phyloP scores from a whole-genome alignment of 2,329 filamentous ascomycete species.

The Scleromitrula shiraiana region DNA sequence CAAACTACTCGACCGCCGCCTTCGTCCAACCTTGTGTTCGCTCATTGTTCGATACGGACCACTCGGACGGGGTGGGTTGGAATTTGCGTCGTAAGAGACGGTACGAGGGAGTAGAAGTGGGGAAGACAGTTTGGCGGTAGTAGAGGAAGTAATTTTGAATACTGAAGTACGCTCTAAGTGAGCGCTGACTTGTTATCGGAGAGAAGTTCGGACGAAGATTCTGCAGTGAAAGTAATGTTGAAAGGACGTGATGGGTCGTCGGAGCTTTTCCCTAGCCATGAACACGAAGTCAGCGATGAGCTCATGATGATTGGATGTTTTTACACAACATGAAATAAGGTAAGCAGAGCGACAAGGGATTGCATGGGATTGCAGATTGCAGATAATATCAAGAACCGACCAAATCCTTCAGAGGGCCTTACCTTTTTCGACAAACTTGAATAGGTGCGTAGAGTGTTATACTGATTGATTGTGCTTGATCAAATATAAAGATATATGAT shows the following conservation, averaged over 20 bases:
- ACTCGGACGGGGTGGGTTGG: constrained; percentile 59
- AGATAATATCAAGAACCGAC: neutral
- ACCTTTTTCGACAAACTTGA: no score
- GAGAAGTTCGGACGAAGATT: neutral
- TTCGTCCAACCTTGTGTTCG: constrained; percentile 60
- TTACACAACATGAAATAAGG: neutral
- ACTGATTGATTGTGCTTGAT: neutral
- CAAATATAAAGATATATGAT: neutral
- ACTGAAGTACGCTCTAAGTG: constrained; percentile 19
- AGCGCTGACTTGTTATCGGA: constrained; percentile 16
- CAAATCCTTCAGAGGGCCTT: no score
- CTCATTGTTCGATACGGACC: constrained; percentile 42
- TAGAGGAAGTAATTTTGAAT: constrained; percentile 34
- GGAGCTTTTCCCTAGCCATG: neutral
- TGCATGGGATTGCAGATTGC: neutral
- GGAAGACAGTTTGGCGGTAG: constrained; percentile 95
- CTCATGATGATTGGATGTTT: constrained; percentile 3
- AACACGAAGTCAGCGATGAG: constrained; percentile 5
- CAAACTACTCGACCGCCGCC: constrained; percentile 94
- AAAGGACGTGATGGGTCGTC: neutral
- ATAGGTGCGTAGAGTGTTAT: constrained; percentile 2
- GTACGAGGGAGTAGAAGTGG: constrained; percentile 78
- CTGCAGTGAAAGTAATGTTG: neutral
- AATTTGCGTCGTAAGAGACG: constrained; percentile 83
- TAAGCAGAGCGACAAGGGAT: neutral